A percentile compares a stretch with the other conserved stretches of the same genome.
Conservation (phyloP, 495 filamentous ascomycete species). For the Neurospora tetrasperma region DNA sequence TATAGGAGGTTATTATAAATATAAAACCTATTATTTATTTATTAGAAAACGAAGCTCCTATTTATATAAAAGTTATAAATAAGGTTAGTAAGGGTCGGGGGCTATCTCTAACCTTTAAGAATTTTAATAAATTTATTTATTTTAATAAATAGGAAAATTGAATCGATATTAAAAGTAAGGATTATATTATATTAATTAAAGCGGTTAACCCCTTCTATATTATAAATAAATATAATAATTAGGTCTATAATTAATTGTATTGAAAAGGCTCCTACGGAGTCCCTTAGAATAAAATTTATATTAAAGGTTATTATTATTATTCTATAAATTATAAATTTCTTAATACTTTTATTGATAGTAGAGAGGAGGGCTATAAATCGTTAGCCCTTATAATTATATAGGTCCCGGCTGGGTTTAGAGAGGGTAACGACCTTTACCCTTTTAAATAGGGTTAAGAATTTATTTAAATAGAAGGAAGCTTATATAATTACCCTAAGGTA, state of each 20-base stretch:
- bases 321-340: too few species aligned
- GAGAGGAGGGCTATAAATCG: background rate
- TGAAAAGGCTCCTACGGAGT: too few species aligned
- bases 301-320: background rate
- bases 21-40: background rate
- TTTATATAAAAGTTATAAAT: too few species aligned
- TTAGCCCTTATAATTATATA: background rate
- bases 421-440: background rate
- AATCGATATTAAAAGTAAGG: background rate
- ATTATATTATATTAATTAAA: background rate
- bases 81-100: fast-evolving
- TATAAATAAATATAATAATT: background rate
- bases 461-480: fast-evolving
- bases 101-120: background rate
- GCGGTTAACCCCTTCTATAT: background rate
- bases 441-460: background rate
- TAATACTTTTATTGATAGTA: background rate
- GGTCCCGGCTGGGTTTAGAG: fast-evolving
- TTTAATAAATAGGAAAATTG: background rate
- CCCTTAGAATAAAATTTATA: fast-evolving
- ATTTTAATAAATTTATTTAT: background rate
- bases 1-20: background rate
- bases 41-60: background rate
- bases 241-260: background rate
- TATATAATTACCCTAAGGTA: background rate